Base-by-base conservation (phyloP, 495 filamentous ascomycete genomes). In the Xylaria sp. region DNA sequence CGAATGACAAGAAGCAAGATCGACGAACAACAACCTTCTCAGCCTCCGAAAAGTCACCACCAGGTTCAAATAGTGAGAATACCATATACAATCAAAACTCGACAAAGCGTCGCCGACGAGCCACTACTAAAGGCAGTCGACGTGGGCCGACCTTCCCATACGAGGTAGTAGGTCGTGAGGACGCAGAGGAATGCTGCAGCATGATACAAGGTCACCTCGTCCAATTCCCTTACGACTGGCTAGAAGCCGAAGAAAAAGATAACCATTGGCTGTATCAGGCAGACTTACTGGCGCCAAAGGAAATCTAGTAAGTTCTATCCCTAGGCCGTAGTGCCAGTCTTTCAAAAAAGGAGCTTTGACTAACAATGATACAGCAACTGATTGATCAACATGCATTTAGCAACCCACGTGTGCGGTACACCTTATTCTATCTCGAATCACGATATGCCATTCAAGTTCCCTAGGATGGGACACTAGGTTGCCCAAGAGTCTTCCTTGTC, bases 261-360 rank as follows among this genome's bases (percentile, higher is more conserved):
- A 94, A 93, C 48, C 97, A 97, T 78, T 99, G 97, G 97, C 88
- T 98, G 59, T 98, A 98, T 80, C 93, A 93, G 80, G 91, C 98
- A 58, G 96, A 99, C 80, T 92, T 96, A 77, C 89, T 99, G 78
- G 97, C 96, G 73, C 96, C 96, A 62, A 84, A 98, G 82, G 93
- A 97, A 82, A 99, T 99, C 70, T 99, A 98, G 95, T 97, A 88
- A 89, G 94, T 70, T 15, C 17, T 5, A 6, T 43, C 17, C 35
- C 35, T 0, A 11, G 8, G 19, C 17, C 21, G 15, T 11, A 14
- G 37, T 57, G 50, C 14, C 14, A 8, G 11, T 12, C 37, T 57
- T n/a, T 0, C 19, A 17, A 26, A 37, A 8, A 15, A 44, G 8
- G 29, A 52, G 44, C 41, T 37, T 50, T 50, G n/a, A 11, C 68